Evolutionary conservation across 208 protist genomes (phyloP).

Genomic region (Phytomonas francai): DNA sequence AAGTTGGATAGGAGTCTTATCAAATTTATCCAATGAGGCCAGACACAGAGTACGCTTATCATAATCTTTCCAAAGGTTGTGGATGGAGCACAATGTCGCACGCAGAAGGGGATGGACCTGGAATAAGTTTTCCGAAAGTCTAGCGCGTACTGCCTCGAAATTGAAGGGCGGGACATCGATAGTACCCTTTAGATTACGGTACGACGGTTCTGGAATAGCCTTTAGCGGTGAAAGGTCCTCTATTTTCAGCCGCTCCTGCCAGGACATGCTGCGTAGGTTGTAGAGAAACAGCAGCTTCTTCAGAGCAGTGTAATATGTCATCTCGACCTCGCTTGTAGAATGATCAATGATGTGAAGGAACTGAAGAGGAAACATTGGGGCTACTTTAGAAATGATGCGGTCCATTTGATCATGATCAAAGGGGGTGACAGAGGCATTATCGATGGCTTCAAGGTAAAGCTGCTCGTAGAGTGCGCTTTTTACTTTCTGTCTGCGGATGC

Average conservation of each 20-base stretch:
- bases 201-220: conserved; percentile 28
- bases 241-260: conserved; percentile 48
- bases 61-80: conserved; percentile 77
- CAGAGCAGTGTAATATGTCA: conserved; percentile 70
- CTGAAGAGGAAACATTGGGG: conserved; percentile 59
- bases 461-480: conserved; percentile 65
- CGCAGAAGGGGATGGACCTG: conserved; percentile 80
- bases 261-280: conserved; percentile 37
- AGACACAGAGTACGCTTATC: conserved; percentile 47
- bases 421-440: conserved; percentile 41
- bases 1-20: conserved; percentile 62
- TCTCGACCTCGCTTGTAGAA: conserved; percentile 62
- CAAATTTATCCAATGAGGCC: conserved; percentile 24
- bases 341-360: conserved; percentile 73
- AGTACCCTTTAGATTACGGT: conserved; percentile 56
- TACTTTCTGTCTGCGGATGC: conserved; percentile 57
- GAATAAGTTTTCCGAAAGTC: conserved; percentile 83
- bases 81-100: conserved; percentile 68
- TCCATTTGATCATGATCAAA: conserved; percentile 81
- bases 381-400: conserved; percentile 71
- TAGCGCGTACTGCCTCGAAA: conserved; percentile 46
- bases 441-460: conserved; percentile 72
- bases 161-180: conserved; percentile 81
- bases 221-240: conserved; percentile 17
- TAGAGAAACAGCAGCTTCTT: conserved; percentile 79